phyloP scores from a whole-genome alignment of 441 rosid genomes.

The Metrosideros polymorpha region DNA sequence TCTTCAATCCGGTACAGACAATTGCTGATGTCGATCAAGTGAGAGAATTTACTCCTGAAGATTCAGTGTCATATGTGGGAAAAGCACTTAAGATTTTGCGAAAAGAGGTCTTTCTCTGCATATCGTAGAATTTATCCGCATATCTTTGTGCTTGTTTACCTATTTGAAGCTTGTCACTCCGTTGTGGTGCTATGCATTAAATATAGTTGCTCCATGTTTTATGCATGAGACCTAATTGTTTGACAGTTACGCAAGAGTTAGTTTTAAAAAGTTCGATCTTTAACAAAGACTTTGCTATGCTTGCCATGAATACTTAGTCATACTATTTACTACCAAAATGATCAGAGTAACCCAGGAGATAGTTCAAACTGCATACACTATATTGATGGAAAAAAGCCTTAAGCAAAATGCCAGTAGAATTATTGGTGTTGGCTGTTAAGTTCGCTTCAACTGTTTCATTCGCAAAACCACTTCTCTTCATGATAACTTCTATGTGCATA shows the following conservation, averaged over 20 bases:
- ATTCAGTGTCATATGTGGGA: constrained; percentile 88
- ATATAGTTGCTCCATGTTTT: neutral
- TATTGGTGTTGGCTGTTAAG: neutral
- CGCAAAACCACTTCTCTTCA: neutral
- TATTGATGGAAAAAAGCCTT: neutral
- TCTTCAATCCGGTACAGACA: constrained; percentile 59
- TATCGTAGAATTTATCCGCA: neutral
- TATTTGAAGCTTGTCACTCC: neutral
- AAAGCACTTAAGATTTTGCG: constrained; percentile 77
- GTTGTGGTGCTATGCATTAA: neutral
- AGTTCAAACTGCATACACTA: neutral
- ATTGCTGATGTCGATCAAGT: constrained; percentile 69
- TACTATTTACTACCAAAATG: neutral
- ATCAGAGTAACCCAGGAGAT: neutral
- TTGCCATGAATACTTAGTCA: neutral
- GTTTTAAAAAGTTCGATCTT: neutral
- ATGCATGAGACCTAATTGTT: neutral
- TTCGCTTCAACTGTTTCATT: neutral
- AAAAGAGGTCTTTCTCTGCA: constrained; percentile 47
- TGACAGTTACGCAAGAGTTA: neutral
- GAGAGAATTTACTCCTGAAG: constrained; percentile 71
- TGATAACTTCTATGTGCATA: neutral
- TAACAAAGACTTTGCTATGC: neutral
- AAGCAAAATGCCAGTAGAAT: neutral
- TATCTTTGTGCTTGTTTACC: neutral